Percentiles rank a stretch among this genome's conserved stretches.
These are phyloP conservation scores for Populus nigra DNA, from an alignment of 345 rosid species.

Conservation along the genomic window DNA sequence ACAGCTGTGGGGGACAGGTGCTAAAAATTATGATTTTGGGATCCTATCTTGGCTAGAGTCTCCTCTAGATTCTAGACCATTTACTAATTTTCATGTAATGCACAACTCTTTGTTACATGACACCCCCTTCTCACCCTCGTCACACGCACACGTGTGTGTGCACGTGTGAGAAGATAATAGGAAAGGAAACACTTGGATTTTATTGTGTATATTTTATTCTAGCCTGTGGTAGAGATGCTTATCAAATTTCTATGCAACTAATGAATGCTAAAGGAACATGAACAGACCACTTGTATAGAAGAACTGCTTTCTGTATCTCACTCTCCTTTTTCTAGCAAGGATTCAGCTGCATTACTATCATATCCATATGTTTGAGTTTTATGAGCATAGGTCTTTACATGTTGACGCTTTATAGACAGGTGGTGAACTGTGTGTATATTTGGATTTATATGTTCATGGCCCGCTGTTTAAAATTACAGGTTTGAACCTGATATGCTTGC, in stretches of 20 bases:
- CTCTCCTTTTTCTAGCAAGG: neutral
- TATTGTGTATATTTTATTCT: neutral
- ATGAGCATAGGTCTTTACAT: neutral
- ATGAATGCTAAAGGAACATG: neutral
- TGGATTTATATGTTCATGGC: neutral
- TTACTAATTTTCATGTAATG: neutral
- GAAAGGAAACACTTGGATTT: neutral
- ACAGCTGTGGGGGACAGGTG: neutral
- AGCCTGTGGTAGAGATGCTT: neutral
- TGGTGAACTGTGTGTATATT: neutral
- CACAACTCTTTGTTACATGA: neutral
- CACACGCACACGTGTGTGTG: neutral
- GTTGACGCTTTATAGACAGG: neutral
- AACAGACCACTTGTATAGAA: neutral
- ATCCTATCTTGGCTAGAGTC: neutral
- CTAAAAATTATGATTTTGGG: neutral
- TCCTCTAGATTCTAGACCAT: neutral
- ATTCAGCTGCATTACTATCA: neutral
- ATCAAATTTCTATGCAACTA: neutral
- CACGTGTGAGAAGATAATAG: too few species aligned
- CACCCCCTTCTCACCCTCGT: neutral
- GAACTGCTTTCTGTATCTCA: neutral
- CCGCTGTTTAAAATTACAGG: conserved; percentile 34
- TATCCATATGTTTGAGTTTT: neutral
- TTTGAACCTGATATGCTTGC: conserved; percentile 99